Evolutionary conservation across 2,329 filamentous ascomycete genomes (phyloP).

Genomic region (Stemphylium beticola): DNA sequence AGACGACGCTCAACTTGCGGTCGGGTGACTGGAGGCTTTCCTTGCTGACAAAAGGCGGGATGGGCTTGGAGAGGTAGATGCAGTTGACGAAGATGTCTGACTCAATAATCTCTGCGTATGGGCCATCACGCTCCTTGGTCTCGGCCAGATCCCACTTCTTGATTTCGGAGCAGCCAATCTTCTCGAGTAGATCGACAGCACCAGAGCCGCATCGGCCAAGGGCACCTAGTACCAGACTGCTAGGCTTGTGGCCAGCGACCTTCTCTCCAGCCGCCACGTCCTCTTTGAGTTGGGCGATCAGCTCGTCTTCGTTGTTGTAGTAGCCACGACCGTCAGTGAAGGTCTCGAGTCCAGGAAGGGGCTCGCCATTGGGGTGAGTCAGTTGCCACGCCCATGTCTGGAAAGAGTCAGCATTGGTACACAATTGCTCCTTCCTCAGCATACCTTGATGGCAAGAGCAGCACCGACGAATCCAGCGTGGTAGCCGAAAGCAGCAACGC

Average conservation of each 20-base stretch:
- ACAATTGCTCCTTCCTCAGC: neutral
- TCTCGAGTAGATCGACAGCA: conserved; percentile 78
- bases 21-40: conserved; percentile 70
- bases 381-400: conserved; percentile 86
- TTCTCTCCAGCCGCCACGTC: conserved; percentile 70
- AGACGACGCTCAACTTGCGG: conserved; percentile 74
- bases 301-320: conserved; percentile 75
- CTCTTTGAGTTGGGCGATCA: conserved; percentile 77
- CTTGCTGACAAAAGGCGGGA: conserved; percentile 79
- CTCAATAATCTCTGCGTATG: conserved; percentile 79
- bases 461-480: conserved; percentile 56
- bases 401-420: conserved; percentile 10
- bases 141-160: conserved; percentile 79
- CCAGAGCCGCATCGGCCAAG: conserved; percentile 84
- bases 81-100: conserved; percentile 57
- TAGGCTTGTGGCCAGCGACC: conserved; percentile 71
- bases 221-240: conserved; percentile 79
- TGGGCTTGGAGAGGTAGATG: conserved; percentile 81
- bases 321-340: conserved; percentile 56
- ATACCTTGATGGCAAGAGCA: conserved; percentile 52
- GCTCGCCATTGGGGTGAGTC: conserved; percentile 68
- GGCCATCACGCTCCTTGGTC: conserved; percentile 69
- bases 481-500: conserved; percentile 73
- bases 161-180: conserved; percentile 75
- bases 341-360: conserved; percentile 69